Conservation (phyloP, 306 rosid species). For the Malus sylvestris region DNA sequence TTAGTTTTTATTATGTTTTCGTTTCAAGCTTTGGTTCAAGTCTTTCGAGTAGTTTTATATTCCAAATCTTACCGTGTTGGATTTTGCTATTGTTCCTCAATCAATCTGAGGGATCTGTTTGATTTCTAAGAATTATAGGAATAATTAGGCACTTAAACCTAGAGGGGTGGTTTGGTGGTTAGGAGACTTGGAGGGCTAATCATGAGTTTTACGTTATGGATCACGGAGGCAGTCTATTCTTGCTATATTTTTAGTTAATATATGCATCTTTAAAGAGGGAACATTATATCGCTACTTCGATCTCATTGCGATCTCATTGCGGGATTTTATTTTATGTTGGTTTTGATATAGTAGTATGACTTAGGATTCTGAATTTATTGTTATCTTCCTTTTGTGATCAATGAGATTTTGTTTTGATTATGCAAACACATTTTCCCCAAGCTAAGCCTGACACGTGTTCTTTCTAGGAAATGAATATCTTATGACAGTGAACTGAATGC, state of each 20-base stretch:
- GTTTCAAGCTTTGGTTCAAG: not conserved
- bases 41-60: not conserved
- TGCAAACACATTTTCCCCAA: not conserved
- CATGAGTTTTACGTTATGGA: not conserved
- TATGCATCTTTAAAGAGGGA: not conserved
- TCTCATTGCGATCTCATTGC: constrained; percentile 2
- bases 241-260: not conserved
- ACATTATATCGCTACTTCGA: not conserved
- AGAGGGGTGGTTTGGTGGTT: not conserved
- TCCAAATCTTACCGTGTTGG: not conserved
- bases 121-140: not conserved
- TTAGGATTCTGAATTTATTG: not conserved
- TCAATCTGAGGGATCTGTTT: not conserved
- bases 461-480: not conserved
- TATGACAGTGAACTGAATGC: constrained; percentile 39
- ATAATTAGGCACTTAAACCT: not conserved
- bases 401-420: not conserved
- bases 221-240: not conserved
- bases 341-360: not conserved
- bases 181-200: not conserved
- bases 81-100: not conserved
- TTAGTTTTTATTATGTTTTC: not conserved
- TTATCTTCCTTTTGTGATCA: constrained; percentile 1
- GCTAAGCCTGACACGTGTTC: not conserved
- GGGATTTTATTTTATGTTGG: not conserved